These are phyloP conservation scores for Neoboletus subvelutipes DNA, from an alignment of 768 basidiomycete species.

Conservation along the genomic window DNA sequence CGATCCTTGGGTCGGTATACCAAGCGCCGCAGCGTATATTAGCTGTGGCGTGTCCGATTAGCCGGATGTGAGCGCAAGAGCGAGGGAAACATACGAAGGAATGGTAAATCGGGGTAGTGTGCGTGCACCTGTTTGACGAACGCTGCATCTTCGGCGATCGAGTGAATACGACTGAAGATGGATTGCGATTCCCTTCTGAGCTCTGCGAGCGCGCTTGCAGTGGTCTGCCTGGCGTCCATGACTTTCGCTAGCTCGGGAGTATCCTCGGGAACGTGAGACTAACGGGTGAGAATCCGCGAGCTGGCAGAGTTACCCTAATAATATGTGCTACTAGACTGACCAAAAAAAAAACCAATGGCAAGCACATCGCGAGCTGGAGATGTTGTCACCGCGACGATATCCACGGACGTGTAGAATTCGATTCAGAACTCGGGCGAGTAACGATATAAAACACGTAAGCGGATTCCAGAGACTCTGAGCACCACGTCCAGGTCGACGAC, in stretches of 20 bases:
- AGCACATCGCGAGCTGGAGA: background rate
- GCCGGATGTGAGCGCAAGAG: background rate
- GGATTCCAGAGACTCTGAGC: background rate
- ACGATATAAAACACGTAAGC: constrained; percentile 4
- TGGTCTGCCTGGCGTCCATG: background rate
- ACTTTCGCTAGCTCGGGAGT: background rate
- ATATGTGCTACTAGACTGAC: background rate
- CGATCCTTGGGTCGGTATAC: constrained; percentile 78
- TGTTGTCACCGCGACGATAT: constrained; percentile 12
- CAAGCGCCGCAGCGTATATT: constrained; percentile 94
- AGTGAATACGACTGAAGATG: constrained; percentile 85
- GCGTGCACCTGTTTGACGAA: constrained; percentile 63
- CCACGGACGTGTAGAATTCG: background rate
- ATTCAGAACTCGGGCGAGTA: background rate
- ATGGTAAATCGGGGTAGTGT: constrained; percentile 48
- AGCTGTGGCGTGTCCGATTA: constrained; percentile 44
- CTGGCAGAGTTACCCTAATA: background rate
- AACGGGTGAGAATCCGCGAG: background rate
- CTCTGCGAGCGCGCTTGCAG: constrained; percentile 39
- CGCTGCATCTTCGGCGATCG: constrained; percentile 70
- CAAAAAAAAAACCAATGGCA: background rate
- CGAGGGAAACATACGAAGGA: constrained; percentile 48
- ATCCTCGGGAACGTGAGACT: background rate
- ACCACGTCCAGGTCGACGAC: background rate
- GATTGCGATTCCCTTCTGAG: constrained; percentile 71